Conservation (phyloP, 2,329 filamentous ascomycete genomes). For the Microsporum ferrugineum region DNA sequence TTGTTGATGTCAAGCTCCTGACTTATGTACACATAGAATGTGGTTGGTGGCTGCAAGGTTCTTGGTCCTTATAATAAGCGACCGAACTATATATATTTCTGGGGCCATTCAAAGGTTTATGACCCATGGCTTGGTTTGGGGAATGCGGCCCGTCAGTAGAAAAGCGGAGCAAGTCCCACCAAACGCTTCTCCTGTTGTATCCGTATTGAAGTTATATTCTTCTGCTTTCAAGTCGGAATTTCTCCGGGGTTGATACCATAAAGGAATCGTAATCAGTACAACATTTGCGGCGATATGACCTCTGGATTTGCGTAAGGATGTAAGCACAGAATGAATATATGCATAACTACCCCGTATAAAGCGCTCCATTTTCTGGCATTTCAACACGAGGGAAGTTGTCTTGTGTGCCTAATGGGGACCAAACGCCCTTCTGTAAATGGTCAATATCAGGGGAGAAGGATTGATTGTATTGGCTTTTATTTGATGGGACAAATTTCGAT, state of each 20-base stretch:
- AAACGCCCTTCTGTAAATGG: background rate
- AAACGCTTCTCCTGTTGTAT: background rate
- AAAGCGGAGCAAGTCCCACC: constrained; percentile 1
- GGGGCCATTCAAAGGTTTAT: background rate
- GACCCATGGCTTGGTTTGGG: background rate
- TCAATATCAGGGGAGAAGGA: background rate
- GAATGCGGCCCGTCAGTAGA: constrained; percentile 1
- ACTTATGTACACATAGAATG: background rate
- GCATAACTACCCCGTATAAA: too few relatives aligned
- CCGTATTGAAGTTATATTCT: background rate
- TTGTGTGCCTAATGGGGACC: background rate
- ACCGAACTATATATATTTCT: background rate
- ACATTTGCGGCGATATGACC: background rate
- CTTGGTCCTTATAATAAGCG: background rate
- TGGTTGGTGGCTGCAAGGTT: background rate
- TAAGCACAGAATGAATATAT: too few relatives aligned
- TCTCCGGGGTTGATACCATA: background rate
- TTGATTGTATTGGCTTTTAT: background rate
- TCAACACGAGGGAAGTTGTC: background rate
- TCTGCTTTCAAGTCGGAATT: background rate
- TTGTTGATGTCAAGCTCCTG: background rate
- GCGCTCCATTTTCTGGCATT: background rate
- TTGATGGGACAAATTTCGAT: background rate
- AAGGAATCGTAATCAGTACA: background rate
- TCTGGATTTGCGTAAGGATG: background rate